Base-by-base conservation (phyloP, 306 rosid species). In the Citrullus mucosospermus region DNA sequence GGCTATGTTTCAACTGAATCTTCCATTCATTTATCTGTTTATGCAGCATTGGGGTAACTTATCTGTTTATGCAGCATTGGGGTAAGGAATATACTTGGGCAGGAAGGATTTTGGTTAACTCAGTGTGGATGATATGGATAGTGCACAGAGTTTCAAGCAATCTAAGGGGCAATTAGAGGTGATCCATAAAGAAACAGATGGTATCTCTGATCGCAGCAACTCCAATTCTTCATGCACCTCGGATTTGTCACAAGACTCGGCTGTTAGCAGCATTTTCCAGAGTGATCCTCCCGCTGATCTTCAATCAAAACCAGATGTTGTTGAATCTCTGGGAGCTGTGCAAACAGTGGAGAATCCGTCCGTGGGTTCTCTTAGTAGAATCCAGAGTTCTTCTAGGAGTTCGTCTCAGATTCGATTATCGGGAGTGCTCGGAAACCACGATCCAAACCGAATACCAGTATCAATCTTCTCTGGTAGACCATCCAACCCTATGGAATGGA, bases 401-500 rank as follows among this genome's bases (percentile, higher is more conserved):
- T 60, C 80, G 61, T 9, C 71, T n/a, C 75, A 48, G 15, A 51
- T 36, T 14, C 66, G 36, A 68, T 43, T 53, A n/a, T 39, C 65
- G 18, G 81, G 68, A 8, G 28, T 14, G 13, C 41, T 53, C 8
- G 65, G 17, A 36, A 41, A 34, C 51, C 60, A 79, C 5, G 81
- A 79, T n/a, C 81, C 81, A 10, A 68, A 53, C 39, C 34, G 81
- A 38, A 67, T 79, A 18, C 81, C 81, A 0, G 5, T 51, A 8
- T 79, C 81, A 6, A 68, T 79, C 34, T 79, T 79, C 66, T 32
- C 81, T 53, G 12, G 76, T 51, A 79, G 8, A 79, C 66, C 81
- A 20, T 67, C 81, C n/a, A 79, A 68, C 54, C 81, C 81, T 2
- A 79, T 9, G 65, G 81, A 79, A 65, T 79, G 81, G 81, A 79